These are phyloP conservation scores for Phialocephala subalpina DNA, from an alignment of 2,329 filamentous ascomycete genomes.

Conservation along the genomic window DNA sequence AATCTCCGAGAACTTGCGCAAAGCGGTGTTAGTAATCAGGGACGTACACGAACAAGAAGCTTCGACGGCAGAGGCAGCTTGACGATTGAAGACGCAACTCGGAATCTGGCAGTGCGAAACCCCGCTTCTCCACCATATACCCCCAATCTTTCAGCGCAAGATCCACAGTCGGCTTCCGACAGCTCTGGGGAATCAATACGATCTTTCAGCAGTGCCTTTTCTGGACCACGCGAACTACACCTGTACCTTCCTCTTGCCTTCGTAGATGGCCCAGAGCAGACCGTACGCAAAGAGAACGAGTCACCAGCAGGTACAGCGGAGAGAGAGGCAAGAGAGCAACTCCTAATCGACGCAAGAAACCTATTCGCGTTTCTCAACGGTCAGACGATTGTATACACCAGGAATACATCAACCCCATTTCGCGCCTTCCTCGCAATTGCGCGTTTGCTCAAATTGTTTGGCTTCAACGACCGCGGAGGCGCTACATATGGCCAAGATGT, in stretches of 20 bases:
- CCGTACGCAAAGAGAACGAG: slow-evolving; percentile 36
- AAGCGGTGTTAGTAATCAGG: slow-evolving; percentile 21
- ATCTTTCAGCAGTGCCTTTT: slow-evolving; percentile 29
- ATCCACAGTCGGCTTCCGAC: slow-evolving; percentile 32
- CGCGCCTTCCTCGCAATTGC: slow-evolving; percentile 62
- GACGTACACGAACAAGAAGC: slow-evolving; percentile 46
- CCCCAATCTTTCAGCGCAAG: slow-evolving; percentile 26
- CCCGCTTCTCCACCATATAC: slow-evolving; percentile 50
- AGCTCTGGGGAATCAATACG: slow-evolving; percentile 33
- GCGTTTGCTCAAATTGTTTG: slow-evolving; percentile 61
- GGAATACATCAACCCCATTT: slow-evolving; percentile 59
- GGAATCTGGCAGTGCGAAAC: slow-evolving; percentile 43
- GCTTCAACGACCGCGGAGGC: slow-evolving; percentile 63
- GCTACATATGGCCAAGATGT: slow-evolving; percentile 67
- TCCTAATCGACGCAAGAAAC: slow-evolving; percentile 67
- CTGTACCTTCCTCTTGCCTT: slow-evolving; percentile 58
- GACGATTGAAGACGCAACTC: slow-evolving; percentile 57
- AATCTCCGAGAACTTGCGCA: slow-evolving; percentile 32
- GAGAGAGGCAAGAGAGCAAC: slow-evolving; percentile 59
- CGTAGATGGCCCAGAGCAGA: not conserved
- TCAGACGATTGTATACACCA: slow-evolving; percentile 68
- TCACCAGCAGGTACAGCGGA: slow-evolving; percentile 57
- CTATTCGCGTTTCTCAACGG: slow-evolving; percentile 71
- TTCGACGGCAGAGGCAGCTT: slow-evolving; percentile 53
- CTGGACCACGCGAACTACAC: slow-evolving; percentile 52